Conservation (phyloP, 768 basidiomycete species). For the Leccinum longicurvipes region DNA sequence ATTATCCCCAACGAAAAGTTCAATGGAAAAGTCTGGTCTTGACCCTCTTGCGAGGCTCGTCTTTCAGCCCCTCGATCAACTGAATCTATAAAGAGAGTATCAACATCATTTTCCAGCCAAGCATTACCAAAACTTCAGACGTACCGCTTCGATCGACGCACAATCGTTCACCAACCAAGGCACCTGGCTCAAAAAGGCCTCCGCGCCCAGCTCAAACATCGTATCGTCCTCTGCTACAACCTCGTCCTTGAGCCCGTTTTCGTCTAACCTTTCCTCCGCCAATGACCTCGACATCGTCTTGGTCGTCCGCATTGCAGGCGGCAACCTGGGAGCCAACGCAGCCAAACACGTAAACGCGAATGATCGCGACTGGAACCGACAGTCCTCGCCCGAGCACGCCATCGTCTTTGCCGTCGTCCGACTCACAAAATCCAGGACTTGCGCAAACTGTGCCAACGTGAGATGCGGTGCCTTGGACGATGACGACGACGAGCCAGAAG, state of each 20-base stretch:
- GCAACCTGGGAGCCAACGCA: constrained; percentile 6
- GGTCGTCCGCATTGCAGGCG: background rate
- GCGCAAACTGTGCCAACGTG: too few species aligned
- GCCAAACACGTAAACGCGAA: constrained; percentile 1
- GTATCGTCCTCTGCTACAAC: background rate
- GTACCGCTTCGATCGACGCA: background rate
- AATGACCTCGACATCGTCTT: background rate
- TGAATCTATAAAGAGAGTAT: too few species aligned
- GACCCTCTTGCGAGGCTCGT: background rate
- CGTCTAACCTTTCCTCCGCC: background rate
- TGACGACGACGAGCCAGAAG: background rate
- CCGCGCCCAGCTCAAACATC: constrained; percentile 10
- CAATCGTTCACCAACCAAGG: background rate
- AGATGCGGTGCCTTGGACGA: background rate
- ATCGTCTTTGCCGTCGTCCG: too few species aligned
- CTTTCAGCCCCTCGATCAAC: too few species aligned
- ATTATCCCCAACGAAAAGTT: too few species aligned
- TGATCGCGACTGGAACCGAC: too few species aligned
- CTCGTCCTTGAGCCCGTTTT: too few species aligned
- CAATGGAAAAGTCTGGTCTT: background rate
- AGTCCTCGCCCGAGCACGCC: too few species aligned
- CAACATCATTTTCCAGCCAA: background rate
- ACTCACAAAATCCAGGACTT: too few species aligned
- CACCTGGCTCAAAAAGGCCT: constrained; percentile 6
- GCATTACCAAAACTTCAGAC: background rate